Percentiles rank a stretch among this genome's conserved stretches.
Conservation (phyloP, 768 basidiomycete species). For the Dioszegia aurantiaca region DNA sequence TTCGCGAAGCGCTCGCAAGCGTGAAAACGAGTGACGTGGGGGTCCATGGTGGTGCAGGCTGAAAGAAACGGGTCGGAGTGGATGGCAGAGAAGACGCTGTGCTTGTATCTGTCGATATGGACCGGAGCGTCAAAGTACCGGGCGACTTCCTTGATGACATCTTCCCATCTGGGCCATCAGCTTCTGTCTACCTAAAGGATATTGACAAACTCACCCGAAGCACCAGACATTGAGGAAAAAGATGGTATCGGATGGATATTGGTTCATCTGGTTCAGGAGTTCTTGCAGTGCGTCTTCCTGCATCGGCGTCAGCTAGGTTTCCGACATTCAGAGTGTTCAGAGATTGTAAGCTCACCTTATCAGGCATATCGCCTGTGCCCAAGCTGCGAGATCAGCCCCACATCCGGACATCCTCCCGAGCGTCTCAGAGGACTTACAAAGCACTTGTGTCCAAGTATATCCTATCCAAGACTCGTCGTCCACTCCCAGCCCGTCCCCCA, state of each 20-base stretch:
- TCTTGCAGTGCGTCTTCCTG: slow-evolving; percentile 68
- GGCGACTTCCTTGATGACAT: slow-evolving; percentile 73
- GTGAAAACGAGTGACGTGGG: slow-evolving; percentile 73
- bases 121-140: slow-evolving; percentile 70
- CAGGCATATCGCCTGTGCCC: slow-evolving; percentile 52
- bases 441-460: slow-evolving; percentile 77
- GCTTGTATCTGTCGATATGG: slow-evolving; percentile 87
- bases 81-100: slow-evolving; percentile 63
- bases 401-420: background rate
- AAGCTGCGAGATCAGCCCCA: slow-evolving; percentile 22
- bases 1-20: slow-evolving; percentile 83
- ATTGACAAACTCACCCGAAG: slow-evolving; percentile 61
- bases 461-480: slow-evolving; percentile 59
- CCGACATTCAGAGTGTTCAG: background rate
- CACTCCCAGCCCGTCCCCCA: background rate
- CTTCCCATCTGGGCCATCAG: slow-evolving; percentile 63
- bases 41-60: slow-evolving; percentile 32
- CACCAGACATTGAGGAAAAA: slow-evolving; percentile 96
- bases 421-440: slow-evolving; percentile 31
- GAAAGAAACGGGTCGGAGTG: slow-evolving; percentile 58
- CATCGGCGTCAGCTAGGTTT: background rate
- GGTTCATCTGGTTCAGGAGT: slow-evolving; percentile 66
- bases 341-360: slow-evolving; percentile 28
- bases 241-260: slow-evolving; percentile 64
- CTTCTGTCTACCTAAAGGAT: background rate